Conservation (phyloP, 2,329 filamentous ascomycete species). For the Pseudomassariella vexata region DNA sequence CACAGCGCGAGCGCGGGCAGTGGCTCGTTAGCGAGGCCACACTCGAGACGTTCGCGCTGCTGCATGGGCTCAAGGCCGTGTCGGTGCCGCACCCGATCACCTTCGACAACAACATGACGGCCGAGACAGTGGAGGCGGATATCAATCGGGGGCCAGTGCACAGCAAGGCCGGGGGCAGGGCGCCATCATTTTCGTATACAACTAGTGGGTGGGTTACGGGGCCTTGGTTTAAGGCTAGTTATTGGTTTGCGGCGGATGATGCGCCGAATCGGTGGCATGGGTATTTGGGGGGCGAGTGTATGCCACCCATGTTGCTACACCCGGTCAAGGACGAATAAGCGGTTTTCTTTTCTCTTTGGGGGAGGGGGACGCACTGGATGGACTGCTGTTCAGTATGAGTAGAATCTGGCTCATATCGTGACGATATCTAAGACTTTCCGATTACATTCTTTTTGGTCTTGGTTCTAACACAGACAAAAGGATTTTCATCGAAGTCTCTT, state of each 20-base stretch:
- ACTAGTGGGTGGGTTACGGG: slow-evolving; percentile 7
- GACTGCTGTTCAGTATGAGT: too few relatives aligned
- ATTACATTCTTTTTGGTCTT: too few relatives aligned
- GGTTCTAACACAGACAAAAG: too few relatives aligned
- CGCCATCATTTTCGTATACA: slow-evolving; percentile 11
- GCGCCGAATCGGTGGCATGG: slow-evolving; percentile 9
- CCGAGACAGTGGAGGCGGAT: slow-evolving; percentile 6
- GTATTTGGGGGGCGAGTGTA: slow-evolving; percentile 6
- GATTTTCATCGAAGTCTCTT: too few relatives aligned
- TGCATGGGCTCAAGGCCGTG: slow-evolving; percentile 70
- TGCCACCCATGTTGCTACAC: slow-evolving; percentile 15
- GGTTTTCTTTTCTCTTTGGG: too few relatives aligned
- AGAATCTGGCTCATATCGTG: too few relatives aligned
- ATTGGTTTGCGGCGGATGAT: slow-evolving; percentile 12
- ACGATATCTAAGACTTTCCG: too few relatives aligned
- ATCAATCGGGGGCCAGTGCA: slow-evolving; percentile 10
- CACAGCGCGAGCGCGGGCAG: slow-evolving; percentile 56
- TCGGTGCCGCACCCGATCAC: slow-evolving; percentile 69
- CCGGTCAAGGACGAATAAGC: slow-evolving; percentile 12
- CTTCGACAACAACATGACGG: slow-evolving; percentile 4
- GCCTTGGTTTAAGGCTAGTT: slow-evolving; percentile 12
- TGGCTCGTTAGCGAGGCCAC: slow-evolving; percentile 77
- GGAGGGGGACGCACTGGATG: too few relatives aligned
- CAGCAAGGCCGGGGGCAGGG: slow-evolving; percentile 11
- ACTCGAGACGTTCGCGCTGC: slow-evolving; percentile 59